These are phyloP conservation scores for Croton laevigatus DNA, from an alignment of 441 rosid species.

Conservation along the genomic window DNA sequence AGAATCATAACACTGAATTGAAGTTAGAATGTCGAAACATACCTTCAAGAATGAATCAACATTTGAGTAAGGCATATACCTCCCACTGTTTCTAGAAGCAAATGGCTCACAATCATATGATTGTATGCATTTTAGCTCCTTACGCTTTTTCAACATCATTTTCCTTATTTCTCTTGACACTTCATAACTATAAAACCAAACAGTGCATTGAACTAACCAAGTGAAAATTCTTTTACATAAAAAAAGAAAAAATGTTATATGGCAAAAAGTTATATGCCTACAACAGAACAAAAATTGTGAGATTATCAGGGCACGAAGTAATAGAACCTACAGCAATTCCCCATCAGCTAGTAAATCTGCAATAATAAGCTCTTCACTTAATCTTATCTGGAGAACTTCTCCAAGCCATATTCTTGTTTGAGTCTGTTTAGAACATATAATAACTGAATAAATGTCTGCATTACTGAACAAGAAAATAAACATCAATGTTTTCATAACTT, in stretches of 20 bases:
- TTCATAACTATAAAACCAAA: conserved; percentile 30
- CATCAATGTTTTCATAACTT: background rate
- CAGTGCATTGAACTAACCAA: background rate
- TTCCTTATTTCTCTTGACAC: conserved; percentile 29
- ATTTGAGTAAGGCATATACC: conserved; percentile 33
- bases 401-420: conserved; percentile 39
- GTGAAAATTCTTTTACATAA: background rate
- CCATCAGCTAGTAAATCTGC: conserved; percentile 37
- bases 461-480: background rate
- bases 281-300: background rate
- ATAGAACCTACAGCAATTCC: conserved; percentile 28
- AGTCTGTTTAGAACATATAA: conserved; percentile 19
- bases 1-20: background rate
- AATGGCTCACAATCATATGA: conserved; percentile 25
- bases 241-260: background rate
- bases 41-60: conserved; percentile 40
- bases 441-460: background rate
- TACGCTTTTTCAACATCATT: conserved; percentile 22
- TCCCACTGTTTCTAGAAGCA: conserved; percentile 31
- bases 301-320: background rate
- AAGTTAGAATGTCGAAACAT: background rate
- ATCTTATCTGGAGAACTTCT: conserved; percentile 32
- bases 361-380: conserved; percentile 22
- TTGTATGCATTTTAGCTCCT: conserved; percentile 22
- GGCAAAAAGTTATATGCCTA: too few species aligned